These are phyloP conservation scores for Termitomyces sp. DNA, from an alignment of 768 basidiomycete species.

Conservation along the genomic window DNA sequence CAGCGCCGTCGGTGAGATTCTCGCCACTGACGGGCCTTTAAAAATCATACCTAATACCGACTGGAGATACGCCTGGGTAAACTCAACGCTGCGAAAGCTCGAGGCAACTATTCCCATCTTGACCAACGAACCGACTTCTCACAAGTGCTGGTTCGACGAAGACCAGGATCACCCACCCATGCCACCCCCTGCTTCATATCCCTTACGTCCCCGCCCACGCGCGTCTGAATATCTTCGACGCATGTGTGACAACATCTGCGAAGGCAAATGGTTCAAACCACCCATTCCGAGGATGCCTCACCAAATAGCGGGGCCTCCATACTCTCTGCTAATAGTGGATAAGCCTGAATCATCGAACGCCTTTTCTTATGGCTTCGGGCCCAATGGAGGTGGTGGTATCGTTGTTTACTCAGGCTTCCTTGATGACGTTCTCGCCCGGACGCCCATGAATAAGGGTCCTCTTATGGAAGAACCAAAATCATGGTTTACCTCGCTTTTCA, in stretches of 20 bases:
- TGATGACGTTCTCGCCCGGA: conserved; percentile 73
- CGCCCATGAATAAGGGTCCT: conserved; percentile 26
- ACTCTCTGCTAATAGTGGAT: conserved; percentile 87
- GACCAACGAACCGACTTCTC: conserved; percentile 54
- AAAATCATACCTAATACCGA: conserved; percentile 70
- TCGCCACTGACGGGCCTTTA: conserved; percentile 62
- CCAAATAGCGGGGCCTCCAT: conserved; percentile 77
- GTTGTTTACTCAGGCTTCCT: conserved; percentile 95
- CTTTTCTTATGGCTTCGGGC: conserved; percentile 94
- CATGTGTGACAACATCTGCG: conserved; percentile 49
- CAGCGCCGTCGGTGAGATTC: conserved; percentile 74
- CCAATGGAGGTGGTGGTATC: conserved; percentile 87
- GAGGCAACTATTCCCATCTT: conserved; percentile 74
- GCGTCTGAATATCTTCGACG: conserved; percentile 69
- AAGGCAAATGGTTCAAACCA: conserved; percentile 31
- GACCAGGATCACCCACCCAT: conserved; percentile 53
- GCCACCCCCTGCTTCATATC: conserved; percentile 81
- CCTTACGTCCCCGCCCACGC: conserved; percentile 81
- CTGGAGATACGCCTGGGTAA: conserved; percentile 91
- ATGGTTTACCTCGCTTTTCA: conserved; percentile 49
- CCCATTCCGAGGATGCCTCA: conserved; percentile 41
- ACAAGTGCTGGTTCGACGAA: conserved; percentile 54
- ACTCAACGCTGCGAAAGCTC: conserved; percentile 71
- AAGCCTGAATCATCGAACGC: conserved; percentile 84
- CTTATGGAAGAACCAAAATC: conserved; percentile 29